Evolutionary conservation across 2,329 filamentous ascomycete species (phyloP).

Genomic region (Lizonia empirigonia): DNA sequence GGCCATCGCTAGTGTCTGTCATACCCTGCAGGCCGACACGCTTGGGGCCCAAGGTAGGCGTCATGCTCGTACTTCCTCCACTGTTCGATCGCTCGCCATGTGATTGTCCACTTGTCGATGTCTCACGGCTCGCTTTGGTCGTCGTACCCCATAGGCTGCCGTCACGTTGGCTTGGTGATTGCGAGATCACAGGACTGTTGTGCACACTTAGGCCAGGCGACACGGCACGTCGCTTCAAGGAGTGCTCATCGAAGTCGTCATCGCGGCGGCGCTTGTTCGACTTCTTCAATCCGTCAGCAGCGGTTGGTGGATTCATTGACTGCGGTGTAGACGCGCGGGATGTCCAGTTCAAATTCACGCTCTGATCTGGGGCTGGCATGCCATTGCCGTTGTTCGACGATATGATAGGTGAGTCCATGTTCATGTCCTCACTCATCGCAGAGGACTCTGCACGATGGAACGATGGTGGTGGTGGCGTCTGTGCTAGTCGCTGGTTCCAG

Average conservation of each 20-base stretch:
- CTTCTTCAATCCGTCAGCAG: constrained; percentile 51
- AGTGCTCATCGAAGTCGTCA: constrained; percentile 85
- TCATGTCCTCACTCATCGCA: constrained; percentile 68
- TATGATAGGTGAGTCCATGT: constrained; percentile 69
- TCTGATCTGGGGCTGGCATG: constrained; percentile 28
- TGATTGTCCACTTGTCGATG: constrained; percentile 59
- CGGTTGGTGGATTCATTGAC: constrained; percentile 44
- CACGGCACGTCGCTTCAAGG: constrained; percentile 89
- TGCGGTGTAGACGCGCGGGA: constrained; percentile 48
- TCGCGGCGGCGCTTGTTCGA: constrained; percentile 78
- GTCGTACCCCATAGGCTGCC: constrained; percentile 73
- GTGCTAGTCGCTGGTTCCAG: constrained; percentile 72
- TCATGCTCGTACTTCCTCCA: constrained; percentile 54
- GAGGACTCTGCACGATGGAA: constrained; percentile 62
- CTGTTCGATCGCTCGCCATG: constrained; percentile 56
- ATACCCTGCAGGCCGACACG: constrained; percentile 75
- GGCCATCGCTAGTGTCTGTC: constrained; percentile 90
- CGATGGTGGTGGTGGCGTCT: constrained; percentile 62
- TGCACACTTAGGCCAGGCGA: constrained; percentile 90
- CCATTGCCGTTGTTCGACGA: constrained; percentile 31
- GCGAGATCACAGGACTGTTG: constrained; percentile 81
- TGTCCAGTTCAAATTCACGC: constrained; percentile 28
- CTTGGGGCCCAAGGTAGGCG: constrained; percentile 53
- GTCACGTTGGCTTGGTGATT: constrained; percentile 80
- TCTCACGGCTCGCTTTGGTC: constrained; percentile 64